Evolutionary conservation across 148 eudicot genomes (phyloP), one percentile per base, ranked within the genome.

Genomic region (Cornus kousa): DNA sequence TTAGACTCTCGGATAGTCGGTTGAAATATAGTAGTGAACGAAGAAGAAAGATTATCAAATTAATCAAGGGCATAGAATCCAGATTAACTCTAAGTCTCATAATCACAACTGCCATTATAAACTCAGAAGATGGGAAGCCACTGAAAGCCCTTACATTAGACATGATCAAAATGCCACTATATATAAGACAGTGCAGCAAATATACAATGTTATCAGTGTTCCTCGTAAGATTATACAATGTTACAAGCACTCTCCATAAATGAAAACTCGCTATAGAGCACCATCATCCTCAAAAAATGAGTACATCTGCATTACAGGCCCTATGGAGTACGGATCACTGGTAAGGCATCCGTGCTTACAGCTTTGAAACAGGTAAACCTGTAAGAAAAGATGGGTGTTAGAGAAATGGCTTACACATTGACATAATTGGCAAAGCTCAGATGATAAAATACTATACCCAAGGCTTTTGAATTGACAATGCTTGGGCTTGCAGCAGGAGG

Each of bases 401-500:
- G 60, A 50, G 19, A 50, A 72, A 22, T 28, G 3, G 39, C 35
- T 12, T 0, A 12, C 4, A 48, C n/a, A 22, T 37, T 33, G 65
- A 73, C 10, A 71, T n/a, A 59, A 33, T 11, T 14, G n/a, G 23
- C 32, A 66, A 10, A 14, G 2, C 43, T 67, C 20, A 5, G 43
- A 31, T 31, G 40, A 71, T 16, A 62, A 40, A 40, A 12, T 31
- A 5, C 82, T 87, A 43, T 43, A 93, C 99, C 91, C 74, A 96
- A 77, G 73, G 95, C 88, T 81, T 96, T 96, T 28, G 93, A 84
- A 72, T 96, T 96, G 78, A 96, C 97, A 79, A 96, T 93, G 94
- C 99, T 96, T 0, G 99, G 98, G 84, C 89, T 88, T 70, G 99
- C 99, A 67, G 95, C 85, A 4, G 98, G 99, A 40, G 98, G 99